Evolutionary conservation across 306 rosid species (phyloP), one percentile per base, ranked within the genome.

Genomic region (Vicia sativa): DNA sequence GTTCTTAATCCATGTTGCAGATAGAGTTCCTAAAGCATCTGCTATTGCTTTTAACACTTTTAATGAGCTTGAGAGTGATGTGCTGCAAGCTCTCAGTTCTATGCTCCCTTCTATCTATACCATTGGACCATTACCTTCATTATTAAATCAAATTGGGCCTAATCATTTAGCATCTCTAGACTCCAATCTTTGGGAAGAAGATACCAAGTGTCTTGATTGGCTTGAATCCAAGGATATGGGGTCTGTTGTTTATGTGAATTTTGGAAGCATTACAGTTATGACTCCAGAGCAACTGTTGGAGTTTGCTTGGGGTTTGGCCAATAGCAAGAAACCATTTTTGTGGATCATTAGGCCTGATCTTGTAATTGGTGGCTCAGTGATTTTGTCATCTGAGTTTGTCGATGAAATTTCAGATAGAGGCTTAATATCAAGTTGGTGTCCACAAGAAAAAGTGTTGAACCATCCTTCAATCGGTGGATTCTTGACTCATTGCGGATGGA

Each of bases 271-370:
- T 0, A 28, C 44, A 7, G 35, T 56, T 42, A 26, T 56, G 45
- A 26, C 66, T 6, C 19, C 0, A 2, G 66, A 56, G 14, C 19
- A 70, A 56, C 5, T 56, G 4, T 16, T 56, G 8, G 66, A 70
- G 57, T 42, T 70, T 43, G 65, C 74, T 14, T 70, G 74, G 74
- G 74, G 74, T 42, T 70, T 56, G 74, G 74, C 66, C 23, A 70
- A 70, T 6, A 70, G 45, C 66, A 70, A 56, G 74, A 42, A 48
- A 56, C 21, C 21, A 3, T 70, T 70, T 69, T 56, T 70, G 45
- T 70, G 65, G 74, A 56, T 70, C 34, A 43, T 55, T 56, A 69
- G 74, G 65, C 65, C 74, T 15, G 65, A 55, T 3, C 74, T 69
- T 69, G 65, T 69, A n/a, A 56, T 7, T 7, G 66, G 66, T 14